Evolutionary conservation across 2,329 filamentous ascomycete species (phyloP), one percentile per base, ranked within the genome.

Genomic region (Curvularia verruculosa): DNA sequence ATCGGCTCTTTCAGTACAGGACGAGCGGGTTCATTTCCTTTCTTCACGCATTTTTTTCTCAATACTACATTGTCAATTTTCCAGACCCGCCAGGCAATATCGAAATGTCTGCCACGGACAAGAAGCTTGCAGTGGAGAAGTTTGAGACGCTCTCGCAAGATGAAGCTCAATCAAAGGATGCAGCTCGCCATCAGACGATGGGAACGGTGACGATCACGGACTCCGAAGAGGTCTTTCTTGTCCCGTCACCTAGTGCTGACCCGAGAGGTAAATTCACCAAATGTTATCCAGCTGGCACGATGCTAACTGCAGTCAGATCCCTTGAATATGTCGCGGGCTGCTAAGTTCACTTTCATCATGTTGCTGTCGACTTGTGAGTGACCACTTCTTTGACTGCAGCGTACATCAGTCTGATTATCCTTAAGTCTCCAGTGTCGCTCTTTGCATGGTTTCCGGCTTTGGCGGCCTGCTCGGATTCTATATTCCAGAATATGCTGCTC

Each of bases 381-480:
- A 28, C 26, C 26, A 28, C 26, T 28, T 28, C 26, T 28, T 28
- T 28, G 26, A 28, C 26, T 28, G 26, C 8, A 28, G 26, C 26
- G 26, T 28, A 28, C 26, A 28, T 28, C 26, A 28, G 4, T 28
- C 26, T 28, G 26, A 28, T 8, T 28, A 28, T 28, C 26, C 26
- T 28, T 28, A 28, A 28, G 26, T 28, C 26, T 28, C 26, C 28
- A 79, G 77, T 80, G 59, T 78, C 78, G 4, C 72, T 70, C 13
- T 52, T 80, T 3, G 75, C 1, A 65, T 80, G 8, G 76, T 80
- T 0, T 77, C 75, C 10, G 78, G 78, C 0, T 78, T 80, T 31
- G 77, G 78, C 15, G 78, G 77, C 2, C 69, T 81, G 1, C 62
- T 80, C 3, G 69, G 64, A 6, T 79, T 78, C 52, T 80, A 79